Evolutionary conservation across 1,284 basidiomycete species (phyloP).

Genomic region (Ustilago cynodontis): DNA sequence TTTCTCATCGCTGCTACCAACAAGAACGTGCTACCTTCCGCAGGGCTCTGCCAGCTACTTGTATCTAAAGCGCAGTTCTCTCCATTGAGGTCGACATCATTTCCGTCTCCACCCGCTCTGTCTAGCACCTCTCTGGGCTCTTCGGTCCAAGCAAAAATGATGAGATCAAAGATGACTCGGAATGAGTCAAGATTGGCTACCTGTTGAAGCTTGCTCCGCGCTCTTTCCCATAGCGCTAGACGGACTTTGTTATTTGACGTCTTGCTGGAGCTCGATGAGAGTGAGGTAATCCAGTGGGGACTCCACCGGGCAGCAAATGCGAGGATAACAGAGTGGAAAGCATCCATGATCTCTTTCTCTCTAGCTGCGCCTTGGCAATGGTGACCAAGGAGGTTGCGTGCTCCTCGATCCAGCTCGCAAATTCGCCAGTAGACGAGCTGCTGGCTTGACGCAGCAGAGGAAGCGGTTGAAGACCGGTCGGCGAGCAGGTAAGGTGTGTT

Average conservation of each 20-base stretch:
- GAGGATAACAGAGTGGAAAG: slow-evolving; percentile 35
- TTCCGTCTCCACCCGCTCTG: neutral
- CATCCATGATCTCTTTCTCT: slow-evolving; percentile 36
- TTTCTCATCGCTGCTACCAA: slow-evolving; percentile 34
- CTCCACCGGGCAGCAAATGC: slow-evolving; percentile 38
- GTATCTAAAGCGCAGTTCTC: slow-evolving; percentile 37
- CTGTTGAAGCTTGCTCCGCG: slow-evolving; percentile 29
- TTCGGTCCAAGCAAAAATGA: slow-evolving; percentile 44
- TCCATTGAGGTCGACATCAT: slow-evolving; percentile 20
- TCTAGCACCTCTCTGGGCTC: slow-evolving; percentile 35
- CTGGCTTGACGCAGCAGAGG: slow-evolving; percentile 3
- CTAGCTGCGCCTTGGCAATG: neutral
- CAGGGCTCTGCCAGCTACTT: slow-evolving; percentile 35
- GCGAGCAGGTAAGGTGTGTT: slow-evolving; percentile 34
- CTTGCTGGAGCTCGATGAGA: slow-evolving; percentile 8
- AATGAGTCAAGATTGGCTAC: slow-evolving; percentile 36
- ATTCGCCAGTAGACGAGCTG: slow-evolving; percentile 40
- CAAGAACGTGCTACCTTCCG: slow-evolving; percentile 36
- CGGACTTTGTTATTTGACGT: slow-evolving; percentile 24
- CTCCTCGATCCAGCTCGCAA: slow-evolving; percentile 40
- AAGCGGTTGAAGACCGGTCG: neutral
- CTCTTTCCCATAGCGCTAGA: slow-evolving; percentile 31
- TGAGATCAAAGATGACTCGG: slow-evolving; percentile 42
- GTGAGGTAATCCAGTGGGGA: slow-evolving; percentile 17
- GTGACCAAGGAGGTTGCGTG: slow-evolving; percentile 16